These are phyloP conservation scores for Backusella mclennaniae DNA, from an alignment of 192 early-diverging fungal species.

Conservation along the genomic window DNA sequence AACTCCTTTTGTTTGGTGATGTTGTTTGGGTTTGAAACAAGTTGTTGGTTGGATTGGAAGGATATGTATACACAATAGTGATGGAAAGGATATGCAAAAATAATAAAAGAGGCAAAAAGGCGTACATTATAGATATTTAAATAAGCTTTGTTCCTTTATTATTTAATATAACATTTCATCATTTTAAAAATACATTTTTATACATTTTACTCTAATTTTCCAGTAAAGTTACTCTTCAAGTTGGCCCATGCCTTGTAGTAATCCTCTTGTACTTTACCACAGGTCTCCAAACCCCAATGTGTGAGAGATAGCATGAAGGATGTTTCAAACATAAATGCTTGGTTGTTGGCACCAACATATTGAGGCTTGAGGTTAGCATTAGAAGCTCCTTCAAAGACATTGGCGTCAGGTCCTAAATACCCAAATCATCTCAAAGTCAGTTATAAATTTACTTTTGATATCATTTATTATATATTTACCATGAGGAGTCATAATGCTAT, in stretches of 20 bases:
- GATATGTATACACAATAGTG: not conserved
- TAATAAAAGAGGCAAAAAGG: not conserved
- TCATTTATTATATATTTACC: conserved; percentile 27
- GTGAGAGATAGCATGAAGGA: conserved; percentile 77
- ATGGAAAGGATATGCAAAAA: not conserved
- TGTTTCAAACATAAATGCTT: conserved; percentile 97
- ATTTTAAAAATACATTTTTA: not conserved
- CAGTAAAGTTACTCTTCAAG: conserved; percentile 17
- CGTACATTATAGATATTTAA: not conserved
- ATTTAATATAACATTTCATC: not conserved
- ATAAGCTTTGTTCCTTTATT: not conserved
- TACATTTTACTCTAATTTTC: conserved; percentile 1
- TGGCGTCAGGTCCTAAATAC: conserved; percentile 69
- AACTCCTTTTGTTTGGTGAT: not conserved
- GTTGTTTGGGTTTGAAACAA: not conserved
- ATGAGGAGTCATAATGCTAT: conserved; percentile 87
- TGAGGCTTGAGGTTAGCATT: conserved; percentile 71
- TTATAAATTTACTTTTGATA: not conserved
- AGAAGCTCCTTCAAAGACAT: conserved; percentile 71
- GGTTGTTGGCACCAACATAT: conserved; percentile 77
- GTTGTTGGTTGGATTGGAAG: not conserved
- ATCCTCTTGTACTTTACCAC: conserved; percentile 74
- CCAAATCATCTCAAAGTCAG: not conserved
- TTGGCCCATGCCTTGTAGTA: conserved; percentile 85
- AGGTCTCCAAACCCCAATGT: conserved; percentile 74